Evolutionary conservation across 176 grass and related monocot genomes (phyloP), one percentile per base, ranked within the genome.

Genomic region (Cymbopogon citratus): DNA sequence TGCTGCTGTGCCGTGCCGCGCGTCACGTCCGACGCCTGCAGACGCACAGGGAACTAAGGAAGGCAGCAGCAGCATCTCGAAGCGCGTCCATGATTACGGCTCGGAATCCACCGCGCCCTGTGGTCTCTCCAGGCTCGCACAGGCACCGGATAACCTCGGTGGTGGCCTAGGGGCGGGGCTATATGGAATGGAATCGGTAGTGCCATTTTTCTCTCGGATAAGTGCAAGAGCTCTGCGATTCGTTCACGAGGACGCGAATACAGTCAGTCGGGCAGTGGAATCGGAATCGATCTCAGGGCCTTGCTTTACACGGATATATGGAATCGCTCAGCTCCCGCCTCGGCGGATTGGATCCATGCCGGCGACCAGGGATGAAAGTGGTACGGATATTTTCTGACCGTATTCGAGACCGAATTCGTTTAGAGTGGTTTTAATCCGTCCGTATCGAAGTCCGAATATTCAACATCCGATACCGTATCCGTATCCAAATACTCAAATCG

Each of bases 1-100:
- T 3, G 23, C 34, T 38, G 69, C 11, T 9, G 31, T 18, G 63
- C 63, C 16, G n/a, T 36, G 28, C 2, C 73, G 41, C 25, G 38
- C 10, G 77, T 75, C 62, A 69, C 77, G 35, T 71, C 71, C 23
- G 76, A 56, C 78, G 44, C 5, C 64, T 45, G 54, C 54, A 12
- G 39, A 31, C 6, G 8, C 1, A 80, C 70, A 75, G 77, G 7
- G 26, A 78, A 65, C 54, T 78, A 5, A 18, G 46, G 46, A n/a
- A n/a, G n/a, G n/a, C n/a, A n/a, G n/a, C n/a, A n/a, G n/a, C 46
- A 77, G 21, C 51, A 56, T 89, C 81, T 69, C 11, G 74, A n/a
- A 9, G 0, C 44, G 71, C 49, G 68, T 66, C n/a, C 31, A 33
- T 33, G 31, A 33, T 33, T 33, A 33, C 31, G 31, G 31, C 31